Evolutionary conservation across 768 basidiomycete genomes (phyloP).

Genomic region (Calocybe cyanea): DNA sequence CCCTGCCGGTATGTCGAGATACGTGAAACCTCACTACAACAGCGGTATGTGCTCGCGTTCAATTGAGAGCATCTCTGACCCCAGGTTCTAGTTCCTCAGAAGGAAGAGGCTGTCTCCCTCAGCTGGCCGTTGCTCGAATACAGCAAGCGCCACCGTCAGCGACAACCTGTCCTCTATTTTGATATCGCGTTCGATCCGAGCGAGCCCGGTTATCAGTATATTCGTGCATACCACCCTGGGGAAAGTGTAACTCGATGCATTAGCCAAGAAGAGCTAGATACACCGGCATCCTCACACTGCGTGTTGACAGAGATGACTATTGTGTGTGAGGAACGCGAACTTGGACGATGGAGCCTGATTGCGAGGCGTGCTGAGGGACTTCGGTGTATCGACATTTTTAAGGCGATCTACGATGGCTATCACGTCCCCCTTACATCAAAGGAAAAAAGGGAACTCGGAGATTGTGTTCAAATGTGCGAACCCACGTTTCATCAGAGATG

Average conservation of each 20-base stretch:
- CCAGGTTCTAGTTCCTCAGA: constrained; percentile 6
- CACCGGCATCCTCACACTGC: constrained; percentile 40
- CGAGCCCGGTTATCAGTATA: background rate
- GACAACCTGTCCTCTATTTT: constrained; percentile 4
- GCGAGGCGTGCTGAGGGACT: constrained; percentile 42
- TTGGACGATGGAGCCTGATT: constrained; percentile 35
- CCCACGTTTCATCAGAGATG: constrained; percentile 45
- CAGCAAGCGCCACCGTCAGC: background rate
- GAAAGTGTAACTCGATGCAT: constrained; percentile 13
- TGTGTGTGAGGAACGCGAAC: constrained; percentile 34
- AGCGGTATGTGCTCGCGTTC: constrained; percentile 1
- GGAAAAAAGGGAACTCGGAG: constrained; percentile 31
- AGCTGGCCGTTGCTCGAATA: constrained; percentile 16
- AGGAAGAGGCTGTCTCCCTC: constrained; percentile 8
- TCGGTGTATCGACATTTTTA: constrained; percentile 55
- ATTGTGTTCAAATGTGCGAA: constrained; percentile 28
- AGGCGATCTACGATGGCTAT: constrained; percentile 50
- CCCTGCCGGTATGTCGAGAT: background rate
- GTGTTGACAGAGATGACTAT: constrained; percentile 48
- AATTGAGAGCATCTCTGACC: background rate
- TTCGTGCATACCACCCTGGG: constrained; percentile 1
- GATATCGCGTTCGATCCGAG: constrained; percentile 11
- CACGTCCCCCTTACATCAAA: constrained; percentile 38
- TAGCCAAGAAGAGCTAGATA: constrained; percentile 34
- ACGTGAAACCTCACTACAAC: constrained; percentile 2